phyloP scores from a whole-genome alignment of 352 stramenopile genomes.

The Saprolegnia diclina region DNA sequence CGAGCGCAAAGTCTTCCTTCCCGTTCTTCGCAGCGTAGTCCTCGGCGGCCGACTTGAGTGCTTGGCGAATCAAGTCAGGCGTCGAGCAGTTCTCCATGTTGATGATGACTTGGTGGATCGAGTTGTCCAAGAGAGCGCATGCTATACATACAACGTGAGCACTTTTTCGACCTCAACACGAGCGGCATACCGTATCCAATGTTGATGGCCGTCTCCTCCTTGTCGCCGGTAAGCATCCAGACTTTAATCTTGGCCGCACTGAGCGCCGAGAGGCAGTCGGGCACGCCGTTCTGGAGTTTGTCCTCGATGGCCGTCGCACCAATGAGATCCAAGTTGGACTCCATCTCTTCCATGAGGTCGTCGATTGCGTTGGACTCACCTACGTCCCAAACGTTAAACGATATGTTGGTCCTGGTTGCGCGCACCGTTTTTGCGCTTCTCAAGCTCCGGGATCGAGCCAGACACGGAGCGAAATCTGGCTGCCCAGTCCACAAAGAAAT shows the following conservation, averaged over 20 bases:
- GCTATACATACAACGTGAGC: constrained; percentile 29
- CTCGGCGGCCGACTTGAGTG: constrained; percentile 37
- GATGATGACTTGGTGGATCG: constrained; percentile 72
- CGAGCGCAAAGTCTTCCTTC: constrained; percentile 41
- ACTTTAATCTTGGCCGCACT: constrained; percentile 79
- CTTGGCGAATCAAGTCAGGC: constrained; percentile 59
- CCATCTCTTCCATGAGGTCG: constrained; percentile 76
- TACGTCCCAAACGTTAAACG: neutral
- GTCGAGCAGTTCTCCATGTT: constrained; percentile 63
- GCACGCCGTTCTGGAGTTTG: constrained; percentile 87
- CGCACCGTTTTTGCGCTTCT: constrained; percentile 62
- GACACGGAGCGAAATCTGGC: constrained; percentile 61
- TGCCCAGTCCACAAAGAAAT: constrained; percentile 72
- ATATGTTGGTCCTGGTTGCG: neutral
- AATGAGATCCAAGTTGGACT: constrained; percentile 73
- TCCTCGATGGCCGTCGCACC: constrained; percentile 90
- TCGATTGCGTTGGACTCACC: constrained; percentile 69
- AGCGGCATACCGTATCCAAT: constrained; percentile 84
- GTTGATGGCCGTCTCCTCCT: constrained; percentile 85
- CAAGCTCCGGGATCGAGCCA: constrained; percentile 60
- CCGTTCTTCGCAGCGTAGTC: constrained; percentile 47
- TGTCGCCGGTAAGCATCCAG: constrained; percentile 86
- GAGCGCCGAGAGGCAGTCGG: constrained; percentile 73
- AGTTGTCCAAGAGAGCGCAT: constrained; percentile 77
- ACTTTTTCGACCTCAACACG: neutral